Percentiles rank a stretch among this genome's conserved stretches.
phyloP scores from a whole-genome alignment of 805 yeast species.

The Kluyveromyces starmeri region DNA sequence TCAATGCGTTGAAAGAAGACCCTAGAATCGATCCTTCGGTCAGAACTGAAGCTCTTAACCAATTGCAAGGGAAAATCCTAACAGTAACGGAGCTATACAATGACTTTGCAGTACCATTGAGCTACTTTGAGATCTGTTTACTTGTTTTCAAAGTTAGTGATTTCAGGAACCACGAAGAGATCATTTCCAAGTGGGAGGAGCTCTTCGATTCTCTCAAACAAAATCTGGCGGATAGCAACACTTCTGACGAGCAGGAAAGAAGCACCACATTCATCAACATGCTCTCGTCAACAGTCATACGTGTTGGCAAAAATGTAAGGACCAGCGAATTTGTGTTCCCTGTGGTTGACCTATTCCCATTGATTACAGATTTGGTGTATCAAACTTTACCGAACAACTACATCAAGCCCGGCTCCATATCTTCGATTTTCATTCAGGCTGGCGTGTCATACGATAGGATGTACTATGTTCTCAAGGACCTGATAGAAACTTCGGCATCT shows the following conservation, averaged over 20 bases:
- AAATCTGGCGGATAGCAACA: constrained; percentile 20
- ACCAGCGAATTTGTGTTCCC: constrained; percentile 77
- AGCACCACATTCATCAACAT: constrained; percentile 30
- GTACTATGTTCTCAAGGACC: constrained; percentile 53
- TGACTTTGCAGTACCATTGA: constrained; percentile 77
- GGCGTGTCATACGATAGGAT: constrained; percentile 58
- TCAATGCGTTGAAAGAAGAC: constrained; percentile 42
- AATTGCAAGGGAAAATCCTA: constrained; percentile 56
- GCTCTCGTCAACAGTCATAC: constrained; percentile 31
- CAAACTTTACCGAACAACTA: constrained; percentile 34
- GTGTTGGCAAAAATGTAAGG: constrained; percentile 55
- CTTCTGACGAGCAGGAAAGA: constrained; percentile 23
- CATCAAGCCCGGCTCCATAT: constrained; percentile 41
- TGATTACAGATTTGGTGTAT: constrained; percentile 48
- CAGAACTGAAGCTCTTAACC: constrained; percentile 40
- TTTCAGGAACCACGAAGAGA: constrained; percentile 75
- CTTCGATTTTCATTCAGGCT: constrained; percentile 52
- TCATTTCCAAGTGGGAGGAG: constrained; percentile 70
- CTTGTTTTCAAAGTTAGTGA: constrained; percentile 76
- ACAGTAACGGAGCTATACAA: constrained; percentile 75
- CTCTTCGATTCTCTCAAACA: constrained; percentile 45
- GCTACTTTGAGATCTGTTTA: constrained; percentile 76
- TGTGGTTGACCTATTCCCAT: constrained; percentile 56
- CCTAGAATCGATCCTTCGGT: constrained; percentile 36
- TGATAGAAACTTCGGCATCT: constrained; percentile 54